These are phyloP conservation scores for Leccinum uliginosum DNA, from an alignment of 768 basidiomycete species.

Conservation along the genomic window DNA sequence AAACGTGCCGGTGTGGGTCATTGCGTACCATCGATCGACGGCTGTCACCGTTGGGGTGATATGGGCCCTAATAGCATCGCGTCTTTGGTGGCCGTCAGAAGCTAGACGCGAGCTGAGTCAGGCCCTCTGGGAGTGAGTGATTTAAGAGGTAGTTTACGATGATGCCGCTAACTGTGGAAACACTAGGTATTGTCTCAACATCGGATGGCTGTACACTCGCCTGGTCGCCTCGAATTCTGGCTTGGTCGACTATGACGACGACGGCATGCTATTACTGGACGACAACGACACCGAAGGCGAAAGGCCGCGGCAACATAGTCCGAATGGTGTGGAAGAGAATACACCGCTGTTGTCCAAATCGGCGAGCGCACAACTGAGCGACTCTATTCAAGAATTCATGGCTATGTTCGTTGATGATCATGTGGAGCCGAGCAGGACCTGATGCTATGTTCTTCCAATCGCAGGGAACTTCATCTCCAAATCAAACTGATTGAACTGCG, in stretches of 20 bases:
- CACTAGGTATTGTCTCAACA: conserved; percentile 86
- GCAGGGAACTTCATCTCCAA: conserved; percentile 93
- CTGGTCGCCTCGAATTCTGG: conserved; percentile 86
- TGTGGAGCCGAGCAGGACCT: background rate
- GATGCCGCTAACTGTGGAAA: background rate
- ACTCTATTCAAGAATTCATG: conserved; percentile 84
- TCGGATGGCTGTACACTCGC: conserved; percentile 93
- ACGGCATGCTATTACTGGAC: conserved; percentile 1
- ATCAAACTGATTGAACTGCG: conserved; percentile 85
- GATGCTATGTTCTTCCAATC: background rate
- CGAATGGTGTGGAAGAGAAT: conserved; percentile 23
- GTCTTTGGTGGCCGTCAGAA: conserved; percentile 95
- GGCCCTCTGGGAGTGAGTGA: conserved; percentile 79
- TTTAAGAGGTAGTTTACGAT: background rate
- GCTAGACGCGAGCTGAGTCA: conserved; percentile 84
- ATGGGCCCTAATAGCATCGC: conserved; percentile 84
- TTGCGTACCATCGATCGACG: conserved; percentile 74
- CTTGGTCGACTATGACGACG: conserved; percentile 43
- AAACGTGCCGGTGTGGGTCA: conserved; percentile 56
- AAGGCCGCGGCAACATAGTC: background rate
- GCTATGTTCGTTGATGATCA: conserved; percentile 60
- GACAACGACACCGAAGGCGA: background rate
- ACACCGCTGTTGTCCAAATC: conserved; percentile 32
- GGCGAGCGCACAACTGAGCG: conserved; percentile 42
- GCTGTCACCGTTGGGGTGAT: conserved; percentile 83